These are phyloP conservation scores for Sonneratia alba DNA, from an alignment of 345 rosid genomes.

Conservation along the genomic window DNA sequence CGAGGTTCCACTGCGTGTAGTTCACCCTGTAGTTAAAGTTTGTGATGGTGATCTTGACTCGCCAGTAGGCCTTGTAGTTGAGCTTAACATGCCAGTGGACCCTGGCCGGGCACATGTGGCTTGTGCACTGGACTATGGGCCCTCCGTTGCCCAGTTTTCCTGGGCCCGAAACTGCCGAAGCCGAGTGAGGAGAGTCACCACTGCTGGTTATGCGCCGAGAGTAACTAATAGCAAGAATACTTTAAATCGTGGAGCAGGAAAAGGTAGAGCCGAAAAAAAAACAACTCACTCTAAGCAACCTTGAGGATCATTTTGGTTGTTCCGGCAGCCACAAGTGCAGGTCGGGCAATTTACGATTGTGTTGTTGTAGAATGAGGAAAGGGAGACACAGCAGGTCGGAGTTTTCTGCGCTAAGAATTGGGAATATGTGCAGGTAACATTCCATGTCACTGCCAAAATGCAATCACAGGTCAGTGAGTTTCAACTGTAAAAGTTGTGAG, in stretches of 20 bases:
- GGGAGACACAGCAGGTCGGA: conserved; percentile 86
- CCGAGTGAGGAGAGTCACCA: conserved; percentile 29
- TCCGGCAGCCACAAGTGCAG: conserved; percentile 79
- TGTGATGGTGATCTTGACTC: conserved; percentile 76
- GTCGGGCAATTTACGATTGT: conserved; percentile 76
- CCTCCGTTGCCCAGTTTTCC: conserved; percentile 21
- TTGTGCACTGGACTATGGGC: conserved; percentile 67
- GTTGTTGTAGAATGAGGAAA: conserved; percentile 77
- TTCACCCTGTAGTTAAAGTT: conserved; percentile 74
- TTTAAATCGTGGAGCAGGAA: not conserved
- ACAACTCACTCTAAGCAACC: conserved; percentile 53
- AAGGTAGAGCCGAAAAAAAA: not conserved
- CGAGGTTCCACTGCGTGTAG: conserved; percentile 80
- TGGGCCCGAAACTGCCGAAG: conserved; percentile 50
- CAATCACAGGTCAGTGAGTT: not conserved
- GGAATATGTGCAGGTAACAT: conserved; percentile 84
- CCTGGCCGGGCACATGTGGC: conserved; percentile 79
- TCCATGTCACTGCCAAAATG: conserved; percentile 87
- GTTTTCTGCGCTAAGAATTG: conserved; percentile 77
- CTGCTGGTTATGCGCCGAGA: no score
- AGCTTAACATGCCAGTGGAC: conserved; percentile 92
- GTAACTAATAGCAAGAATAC: no score
- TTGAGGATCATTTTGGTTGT: conserved; percentile 32
- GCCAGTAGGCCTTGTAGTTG: conserved; percentile 87
- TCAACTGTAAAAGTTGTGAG: no score